These are phyloP conservation scores for Lepidium aucheri DNA, from an alignment of 345 rosid species.

Conservation along the genomic window DNA sequence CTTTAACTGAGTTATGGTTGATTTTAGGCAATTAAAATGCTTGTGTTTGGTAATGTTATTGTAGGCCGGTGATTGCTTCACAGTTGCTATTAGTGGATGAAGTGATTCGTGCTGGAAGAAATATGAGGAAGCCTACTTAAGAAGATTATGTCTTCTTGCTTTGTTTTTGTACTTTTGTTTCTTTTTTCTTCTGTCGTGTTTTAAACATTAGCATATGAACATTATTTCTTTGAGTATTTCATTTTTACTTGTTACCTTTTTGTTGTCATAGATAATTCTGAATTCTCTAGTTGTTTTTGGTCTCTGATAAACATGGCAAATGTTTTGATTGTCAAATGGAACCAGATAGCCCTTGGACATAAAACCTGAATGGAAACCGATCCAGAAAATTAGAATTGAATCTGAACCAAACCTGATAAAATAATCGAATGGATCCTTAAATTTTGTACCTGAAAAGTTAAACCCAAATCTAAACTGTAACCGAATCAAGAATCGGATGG, in stretches of 20 bases:
- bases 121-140: slow-evolving; percentile 91
- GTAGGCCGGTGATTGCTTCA: slow-evolving; percentile 92
- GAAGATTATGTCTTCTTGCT: not conserved
- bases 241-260: not conserved
- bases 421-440: too few relatives aligned
- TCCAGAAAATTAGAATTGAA: too few relatives aligned
- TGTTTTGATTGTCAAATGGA: too few relatives aligned
- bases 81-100: slow-evolving; percentile 94
- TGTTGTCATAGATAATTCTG: not conserved
- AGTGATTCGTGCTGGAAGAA: slow-evolving; percentile 94
- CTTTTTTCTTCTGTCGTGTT: not conserved
- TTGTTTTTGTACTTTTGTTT: not conserved
- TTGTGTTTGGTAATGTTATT: slow-evolving; percentile 1
- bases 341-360: too few relatives aligned
- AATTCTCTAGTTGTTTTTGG: not conserved
- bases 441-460: too few relatives aligned
- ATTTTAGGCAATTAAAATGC: not conserved
- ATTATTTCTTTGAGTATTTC: not conserved
- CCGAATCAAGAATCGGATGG: too few relatives aligned
- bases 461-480: too few relatives aligned
- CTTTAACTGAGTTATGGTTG: not conserved
- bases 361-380: too few relatives aligned
- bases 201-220: not conserved
- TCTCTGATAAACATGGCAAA: not conserved
- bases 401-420: too few relatives aligned